A percentile compares a stretch with the other conserved stretches of the same genome.
Evolutionary conservation across 2,329 filamentous ascomycete genomes (phyloP).

Genomic region (Cladosporium halotolerans): DNA sequence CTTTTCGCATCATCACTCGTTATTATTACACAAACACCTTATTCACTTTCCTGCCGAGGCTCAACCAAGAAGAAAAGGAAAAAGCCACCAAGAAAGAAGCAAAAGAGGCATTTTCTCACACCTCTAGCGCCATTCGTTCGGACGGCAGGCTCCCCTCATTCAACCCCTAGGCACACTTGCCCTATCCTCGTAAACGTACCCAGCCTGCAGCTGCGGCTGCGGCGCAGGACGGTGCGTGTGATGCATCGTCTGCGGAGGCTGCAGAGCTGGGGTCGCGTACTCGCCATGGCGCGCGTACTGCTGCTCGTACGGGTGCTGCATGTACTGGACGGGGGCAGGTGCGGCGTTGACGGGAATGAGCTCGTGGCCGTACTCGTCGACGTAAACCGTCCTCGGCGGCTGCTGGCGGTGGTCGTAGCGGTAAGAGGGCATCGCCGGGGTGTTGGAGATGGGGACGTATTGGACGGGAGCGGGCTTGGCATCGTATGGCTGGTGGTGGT

Average conservation of each 20-base stretch:
- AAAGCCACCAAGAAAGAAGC: too few relatives aligned
- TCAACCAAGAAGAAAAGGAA: too few relatives aligned
- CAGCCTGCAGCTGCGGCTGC: not conserved
- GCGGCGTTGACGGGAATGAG: conserved; percentile 24
- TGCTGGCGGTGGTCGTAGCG: conserved; percentile 17
- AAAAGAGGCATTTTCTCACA: too few relatives aligned
- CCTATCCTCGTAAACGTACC: conserved; percentile 4
- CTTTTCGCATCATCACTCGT: too few relatives aligned
- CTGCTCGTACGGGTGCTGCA: conserved; percentile 23
- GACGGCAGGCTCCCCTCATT: not conserved
- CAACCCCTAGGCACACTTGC: conserved; percentile 3
- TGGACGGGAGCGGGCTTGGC: conserved; percentile 17
- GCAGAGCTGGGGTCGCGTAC: not conserved
- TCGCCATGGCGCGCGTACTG: not conserved
- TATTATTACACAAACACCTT: too few relatives aligned
- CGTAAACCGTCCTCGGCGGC: conserved; percentile 24
- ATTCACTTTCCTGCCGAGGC: too few relatives aligned
- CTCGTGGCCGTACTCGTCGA: conserved; percentile 29
- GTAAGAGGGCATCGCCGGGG: not conserved
- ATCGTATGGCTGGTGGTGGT: conserved; percentile 14
- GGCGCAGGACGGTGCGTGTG: not conserved
- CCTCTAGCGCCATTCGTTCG: too few relatives aligned
- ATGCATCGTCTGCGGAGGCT: not conserved
- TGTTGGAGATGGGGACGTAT: conserved; percentile 19
- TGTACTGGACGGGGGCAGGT: conserved; percentile 24